phyloP scores from a whole-genome alignment of 176 grass and related monocot genomes.

The Tuctoria greenei region DNA sequence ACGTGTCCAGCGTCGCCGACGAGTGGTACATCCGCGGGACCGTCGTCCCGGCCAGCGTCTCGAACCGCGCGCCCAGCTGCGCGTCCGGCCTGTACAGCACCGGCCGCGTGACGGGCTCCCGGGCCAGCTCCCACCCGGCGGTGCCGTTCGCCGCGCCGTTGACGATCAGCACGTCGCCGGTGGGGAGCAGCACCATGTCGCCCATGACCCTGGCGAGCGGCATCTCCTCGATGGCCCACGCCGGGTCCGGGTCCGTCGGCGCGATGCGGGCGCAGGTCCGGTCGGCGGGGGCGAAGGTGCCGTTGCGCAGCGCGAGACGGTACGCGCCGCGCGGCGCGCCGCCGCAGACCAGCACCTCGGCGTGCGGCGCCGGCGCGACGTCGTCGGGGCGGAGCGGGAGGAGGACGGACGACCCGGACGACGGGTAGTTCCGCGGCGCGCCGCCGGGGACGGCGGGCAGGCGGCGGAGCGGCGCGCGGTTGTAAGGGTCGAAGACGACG shows the following conservation, averaged over 20 bases:
- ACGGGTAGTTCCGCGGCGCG: conserved; percentile 68
- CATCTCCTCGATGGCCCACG: conserved; percentile 81
- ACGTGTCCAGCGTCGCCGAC: conserved; percentile 56
- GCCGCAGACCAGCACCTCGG: conserved; percentile 79
- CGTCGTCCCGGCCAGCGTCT: conserved; percentile 21
- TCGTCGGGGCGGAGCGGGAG: conserved; percentile 48
- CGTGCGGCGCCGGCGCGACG: conserved; percentile 2
- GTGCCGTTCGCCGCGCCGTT: conserved; percentile 65
- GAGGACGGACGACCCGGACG: conserved; percentile 67
- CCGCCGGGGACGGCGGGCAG: conserved; percentile 46
- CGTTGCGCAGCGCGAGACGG: conserved; percentile 52
- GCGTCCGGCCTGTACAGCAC: conserved; percentile 54
- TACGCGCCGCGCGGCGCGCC: conserved; percentile 57
- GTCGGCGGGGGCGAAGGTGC: conserved; percentile 52
- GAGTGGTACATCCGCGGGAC: conserved; percentile 85
- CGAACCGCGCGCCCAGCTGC: conserved; percentile 41
- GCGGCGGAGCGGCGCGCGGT: conserved; percentile 38
- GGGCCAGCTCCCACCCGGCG: conserved; percentile 76
- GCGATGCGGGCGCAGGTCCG: conserved; percentile 60
- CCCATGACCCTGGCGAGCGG: conserved; percentile 62
- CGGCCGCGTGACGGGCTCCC: conserved; percentile 54
- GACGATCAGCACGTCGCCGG: conserved; percentile 68
- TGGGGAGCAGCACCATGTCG: conserved; percentile 83
- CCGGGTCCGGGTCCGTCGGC: conserved; percentile 47
- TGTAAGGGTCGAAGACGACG: conserved; percentile 54